Evolutionary conservation across 305 asterid species (phyloP), one percentile per base, ranked within the genome.

Genomic region (Andrographis paniculata): DNA sequence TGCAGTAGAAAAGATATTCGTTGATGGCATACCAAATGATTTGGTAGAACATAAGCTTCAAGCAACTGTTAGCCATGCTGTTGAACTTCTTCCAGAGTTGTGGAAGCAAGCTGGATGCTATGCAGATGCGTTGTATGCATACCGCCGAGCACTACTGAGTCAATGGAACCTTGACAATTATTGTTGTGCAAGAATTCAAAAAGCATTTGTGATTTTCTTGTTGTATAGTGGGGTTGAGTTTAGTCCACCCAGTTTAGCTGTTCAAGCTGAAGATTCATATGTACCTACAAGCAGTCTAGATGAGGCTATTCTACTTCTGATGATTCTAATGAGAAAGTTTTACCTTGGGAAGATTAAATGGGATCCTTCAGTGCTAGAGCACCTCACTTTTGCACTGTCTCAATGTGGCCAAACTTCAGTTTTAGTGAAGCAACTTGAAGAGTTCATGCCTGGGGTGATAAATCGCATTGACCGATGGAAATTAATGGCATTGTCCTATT

Each of bases 151-250:
- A 56, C 73, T 91, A 54, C 83, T 86, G 56, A 80, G 95, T 66
- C 99, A 86, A 60, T 91, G 99, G 99, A 83, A 78, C 71, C 89
- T 91, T 37, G 89, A 83, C 53, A 80, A 70, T 30, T 96, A 83
- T 13, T 74, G 94, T 48, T 82, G 94, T 65, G 95, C 87, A 20
- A 83, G 99, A 77, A 78, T 91, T 72, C 99, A 86, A 66, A 91
- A 86, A 61, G 77, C 84, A 20, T 91, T 83, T 71, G 96, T 96
- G 17, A 62, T 91, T 58, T 80, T 86, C 72, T 72, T 91, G 75
- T 72, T 91, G 62, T 86, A 91, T 58, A 66, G 87, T 67, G 96
- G 95, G 56, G 87, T 83, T 35, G 96, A 91, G 65, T 78, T 61
- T 46, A 68, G 77, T 54, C 87, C 96, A 33, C 99, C 96, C 58